Conservation (phyloP, 371 early-diverging fungal genomes). For the Mortierella sp. region DNA sequence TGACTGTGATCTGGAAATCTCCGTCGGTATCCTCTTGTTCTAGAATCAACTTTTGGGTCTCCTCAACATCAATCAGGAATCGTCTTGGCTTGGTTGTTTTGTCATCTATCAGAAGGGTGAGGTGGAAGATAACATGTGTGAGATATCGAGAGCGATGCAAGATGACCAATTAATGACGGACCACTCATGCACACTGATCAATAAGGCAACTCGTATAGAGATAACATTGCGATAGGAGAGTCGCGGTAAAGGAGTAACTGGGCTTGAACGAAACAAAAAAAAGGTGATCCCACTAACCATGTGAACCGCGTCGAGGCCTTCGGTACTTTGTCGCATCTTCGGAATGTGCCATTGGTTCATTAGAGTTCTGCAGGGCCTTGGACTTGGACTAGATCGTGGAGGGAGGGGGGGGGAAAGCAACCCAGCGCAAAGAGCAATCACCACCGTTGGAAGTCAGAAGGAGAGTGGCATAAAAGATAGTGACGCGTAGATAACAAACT, state of each 20-base stretch:
- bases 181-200: no score
- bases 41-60: constrained; percentile 81
- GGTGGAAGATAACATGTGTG: no score
- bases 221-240: no score
- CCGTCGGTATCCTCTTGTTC: constrained; percentile 96
- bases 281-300: constrained; percentile 30
- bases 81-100: constrained; percentile 73
- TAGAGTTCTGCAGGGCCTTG: constrained; percentile 6
- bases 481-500: no score
- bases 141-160: no score
- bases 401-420: no score
- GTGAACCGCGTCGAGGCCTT: constrained; percentile 51
- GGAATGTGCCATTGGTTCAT: constrained; percentile 44
- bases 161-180: no score
- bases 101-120: constrained; percentile 73
- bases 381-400: constrained; percentile 1
- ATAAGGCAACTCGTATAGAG: no score
- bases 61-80: constrained; percentile 89
- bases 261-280: no score
- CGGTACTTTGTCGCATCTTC: constrained; percentile 43
- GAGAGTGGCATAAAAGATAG: no score
- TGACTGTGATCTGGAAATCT: constrained; percentile 95
- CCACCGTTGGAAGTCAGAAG: background rate
- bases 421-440: background rate
- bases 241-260: no score